Percentiles rank a stretch among this genome's conserved stretches.
These are phyloP conservation scores for Verticillium zaregamsianum DNA, from an alignment of 2,329 filamentous ascomycete species.

Conservation along the genomic window DNA sequence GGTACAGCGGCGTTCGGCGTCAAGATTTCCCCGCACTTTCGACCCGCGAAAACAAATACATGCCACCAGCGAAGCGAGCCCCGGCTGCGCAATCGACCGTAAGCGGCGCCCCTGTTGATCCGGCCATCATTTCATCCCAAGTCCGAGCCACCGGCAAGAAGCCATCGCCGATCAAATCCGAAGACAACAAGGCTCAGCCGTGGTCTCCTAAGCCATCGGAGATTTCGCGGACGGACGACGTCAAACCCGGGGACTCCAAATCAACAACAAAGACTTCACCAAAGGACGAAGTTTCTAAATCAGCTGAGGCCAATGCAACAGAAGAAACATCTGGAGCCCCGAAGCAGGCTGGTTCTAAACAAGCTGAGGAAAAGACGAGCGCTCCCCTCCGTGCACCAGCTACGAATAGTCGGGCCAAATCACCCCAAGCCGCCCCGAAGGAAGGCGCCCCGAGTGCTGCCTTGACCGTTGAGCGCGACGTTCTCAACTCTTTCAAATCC, in stretches of 20 bases:
- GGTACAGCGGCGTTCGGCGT: constrained; percentile 88
- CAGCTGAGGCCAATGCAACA: constrained; percentile 2
- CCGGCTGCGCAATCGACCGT: constrained; percentile 71
- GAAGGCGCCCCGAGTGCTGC: constrained; percentile 48
- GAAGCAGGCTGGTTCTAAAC: neutral
- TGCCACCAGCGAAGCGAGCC: constrained; percentile 80
- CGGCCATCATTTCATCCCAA: constrained; percentile 87
- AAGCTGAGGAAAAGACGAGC: constrained; percentile 9
- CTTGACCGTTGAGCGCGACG: constrained; percentile 57
- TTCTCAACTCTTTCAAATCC: constrained; percentile 58
- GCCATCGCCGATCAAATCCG: constrained; percentile 29
- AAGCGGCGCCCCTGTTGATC: constrained; percentile 74
- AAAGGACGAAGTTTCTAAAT: constrained; percentile 6
- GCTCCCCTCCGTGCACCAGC: constrained; percentile 29
- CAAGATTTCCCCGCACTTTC: constrained; percentile 66
- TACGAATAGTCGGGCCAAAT: neutral
- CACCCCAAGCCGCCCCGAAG: constrained; percentile 17
- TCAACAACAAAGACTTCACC: constrained; percentile 2
- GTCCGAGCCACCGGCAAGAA: constrained; percentile 49
- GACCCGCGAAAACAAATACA: constrained; percentile 68
- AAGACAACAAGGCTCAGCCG: constrained; percentile 14
- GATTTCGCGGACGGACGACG: constrained; percentile 2
- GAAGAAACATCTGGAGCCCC: constrained; percentile 4
- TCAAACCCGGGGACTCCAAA: constrained; percentile 2
- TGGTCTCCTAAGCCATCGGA: constrained; percentile 3